Evolutionary conservation across 257 asterid genomes (phyloP), one percentile per base, ranked within the genome.

Genomic region (Coffea eugenioides): DNA sequence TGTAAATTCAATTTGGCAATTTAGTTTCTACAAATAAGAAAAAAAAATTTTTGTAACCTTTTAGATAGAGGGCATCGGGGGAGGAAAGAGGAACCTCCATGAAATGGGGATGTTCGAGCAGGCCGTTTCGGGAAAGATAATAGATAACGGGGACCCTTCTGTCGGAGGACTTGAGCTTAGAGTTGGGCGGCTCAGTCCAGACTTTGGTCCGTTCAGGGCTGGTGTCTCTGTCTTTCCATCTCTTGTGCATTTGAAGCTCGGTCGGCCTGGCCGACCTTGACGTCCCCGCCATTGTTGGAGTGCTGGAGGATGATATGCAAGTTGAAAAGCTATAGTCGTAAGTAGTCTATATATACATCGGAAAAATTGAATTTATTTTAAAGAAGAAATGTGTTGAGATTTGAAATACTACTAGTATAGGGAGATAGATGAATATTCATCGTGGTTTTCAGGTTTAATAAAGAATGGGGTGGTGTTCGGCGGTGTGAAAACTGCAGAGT

Each of bases 101-200:
- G 91, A 94, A 94, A 90, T 94, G 98, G 3, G 98, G 98, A 66
- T 93, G 98, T 75, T 93, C 92, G n/a, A 93, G 97, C 75, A 93
- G 97, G 72, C 97, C 97, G 77, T 90, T 93, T 39, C 95, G 65
- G 9, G 92, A 82, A 54, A 94, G 87, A 59, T 94, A 93, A 75
- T 94, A 94, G 49, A 94, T 89, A 34, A 94, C 97, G 27, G 97
- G 91, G 6, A 93, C 93, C 79, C 82, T 84, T 13, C 81, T 82
- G 6, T 81, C 85, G 8, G 86, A 43, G 4, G 72, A 36, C 77
- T 71, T 86, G 75, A 69, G 85, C 74, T 83, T 86, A 62, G 12
- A 80, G 23, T 54, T 77, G 2, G 80, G 71, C 8, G 94, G 96
- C 75, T 91, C 97, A 7, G 86, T 83, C 97, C 98, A 89, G 3